phyloP scores from a whole-genome alignment of 106 monocot genomes.

The Posidonia australis region DNA sequence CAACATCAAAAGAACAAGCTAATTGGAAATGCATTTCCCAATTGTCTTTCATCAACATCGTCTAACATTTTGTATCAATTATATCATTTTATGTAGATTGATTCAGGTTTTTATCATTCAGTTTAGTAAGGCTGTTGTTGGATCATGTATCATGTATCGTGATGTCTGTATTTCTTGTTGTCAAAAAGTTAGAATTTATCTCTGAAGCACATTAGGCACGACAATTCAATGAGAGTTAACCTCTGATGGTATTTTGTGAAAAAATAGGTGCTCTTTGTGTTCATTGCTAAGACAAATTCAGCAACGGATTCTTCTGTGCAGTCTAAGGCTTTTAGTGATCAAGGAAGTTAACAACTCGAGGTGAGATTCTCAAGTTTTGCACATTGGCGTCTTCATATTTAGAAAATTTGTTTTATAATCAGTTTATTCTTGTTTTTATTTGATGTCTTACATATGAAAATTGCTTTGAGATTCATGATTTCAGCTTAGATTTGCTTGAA shows the following conservation, averaged over 20 bases:
- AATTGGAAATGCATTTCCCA: no score
- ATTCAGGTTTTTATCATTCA: no score
- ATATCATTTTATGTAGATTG: no score
- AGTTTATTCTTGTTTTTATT: neutral
- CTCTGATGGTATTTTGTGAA: neutral
- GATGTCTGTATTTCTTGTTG: neutral
- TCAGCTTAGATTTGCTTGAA: neutral
- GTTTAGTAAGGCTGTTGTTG: neutral
- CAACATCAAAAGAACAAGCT: no score
- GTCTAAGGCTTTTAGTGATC: constrained; percentile 3
- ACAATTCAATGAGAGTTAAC: neutral
- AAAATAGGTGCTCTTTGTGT: neutral
- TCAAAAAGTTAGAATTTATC: neutral
- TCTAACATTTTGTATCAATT: no score
- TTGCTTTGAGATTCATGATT: neutral
- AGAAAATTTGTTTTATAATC: no score
- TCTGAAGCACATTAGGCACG: neutral
- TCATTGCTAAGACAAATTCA: constrained; percentile 1
- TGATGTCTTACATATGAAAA: no score
- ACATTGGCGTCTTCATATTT: no score
- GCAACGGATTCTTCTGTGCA: constrained; percentile 2
- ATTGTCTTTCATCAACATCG: no score
- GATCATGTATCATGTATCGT: no score
- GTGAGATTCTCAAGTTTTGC: neutral
- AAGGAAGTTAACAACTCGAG: neutral